Base-by-base conservation (phyloP, 2,329 filamentous ascomycete species). In the Verticillium zaregamsianum region DNA sequence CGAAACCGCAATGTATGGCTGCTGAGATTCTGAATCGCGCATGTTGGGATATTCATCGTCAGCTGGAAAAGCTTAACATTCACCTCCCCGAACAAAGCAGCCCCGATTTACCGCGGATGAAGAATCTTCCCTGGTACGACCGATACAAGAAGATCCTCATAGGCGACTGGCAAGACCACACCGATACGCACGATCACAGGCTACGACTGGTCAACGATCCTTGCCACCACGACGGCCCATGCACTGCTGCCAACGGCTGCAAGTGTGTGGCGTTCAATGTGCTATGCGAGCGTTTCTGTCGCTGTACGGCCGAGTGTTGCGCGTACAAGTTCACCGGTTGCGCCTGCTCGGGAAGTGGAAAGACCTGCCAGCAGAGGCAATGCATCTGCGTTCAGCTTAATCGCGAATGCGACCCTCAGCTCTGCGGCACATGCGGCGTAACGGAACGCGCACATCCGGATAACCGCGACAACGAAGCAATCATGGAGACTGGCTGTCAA, bases 321-420 rank as follows among this genome's bases (percentile, higher is more conserved):
- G 80, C 82, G 35, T 82, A 85, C 66, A 87, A 88, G 62, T 90
- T 89, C 66, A 89, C 85, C 0, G 87, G 87, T 2, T 90, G 87
- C 69, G 81, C 80, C 3, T 94, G 91, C 68, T 79, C 86, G 58
- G 76, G 77, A 0, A 76, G 77, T 7, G 90, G 90, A 60, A 84
- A 85, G 70, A 81, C 80, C 1, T 90, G 87, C 65, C 66, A 80
- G 6, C 72, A 80, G 14, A 84, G 82, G 54, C 79, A 87, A 66
- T 95, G 92, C 70, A 87, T 90, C 15, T 96, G 92, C 68, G 80
- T 87, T 23, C 81, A 84, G 68, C 80, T 92, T 59, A 90, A 91
- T 66, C 84, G 92, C 45, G 92, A 96, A 75, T 96, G 92, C 69
- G 92, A 95, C 68, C 87, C 91, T 2, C 86, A 90, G 62, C 79